Evolutionary conservation across 352 stramenopile species (phyloP).

Genomic region (Globisporangium paroecandrum): DNA sequence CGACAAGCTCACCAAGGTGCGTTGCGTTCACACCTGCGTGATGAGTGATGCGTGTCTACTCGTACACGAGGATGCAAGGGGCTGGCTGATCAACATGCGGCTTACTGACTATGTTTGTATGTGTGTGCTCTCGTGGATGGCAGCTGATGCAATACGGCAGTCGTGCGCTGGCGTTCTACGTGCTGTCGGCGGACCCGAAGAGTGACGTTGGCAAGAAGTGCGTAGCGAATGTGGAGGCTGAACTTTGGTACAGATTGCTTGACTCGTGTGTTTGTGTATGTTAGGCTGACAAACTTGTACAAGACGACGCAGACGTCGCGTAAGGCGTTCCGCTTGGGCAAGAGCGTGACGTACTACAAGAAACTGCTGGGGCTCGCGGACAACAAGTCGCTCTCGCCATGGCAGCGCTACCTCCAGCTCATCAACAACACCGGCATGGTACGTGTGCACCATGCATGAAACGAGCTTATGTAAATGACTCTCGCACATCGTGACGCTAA

Average conservation of each 20-base stretch:
- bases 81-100: background rate
- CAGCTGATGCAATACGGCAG: conserved; percentile 83
- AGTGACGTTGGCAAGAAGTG: conserved; percentile 71
- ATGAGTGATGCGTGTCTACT: background rate
- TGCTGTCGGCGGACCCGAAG: conserved; percentile 77
- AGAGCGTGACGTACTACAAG: conserved; percentile 79
- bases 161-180: conserved; percentile 73
- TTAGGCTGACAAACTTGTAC: conserved; percentile 64
- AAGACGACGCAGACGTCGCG: conserved; percentile 78
- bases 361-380: conserved; percentile 55
- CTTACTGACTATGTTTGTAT: conserved; percentile 5
- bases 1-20: conserved; percentile 89
- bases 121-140: background rate
- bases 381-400: conserved; percentile 40
- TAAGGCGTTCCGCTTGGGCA: conserved; percentile 84
- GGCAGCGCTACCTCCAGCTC: conserved; percentile 52
- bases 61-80: background rate
- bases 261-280: background rate
- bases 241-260: background rate
- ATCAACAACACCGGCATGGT: conserved; percentile 75
- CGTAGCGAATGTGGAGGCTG: background rate
- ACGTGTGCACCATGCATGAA: background rate
- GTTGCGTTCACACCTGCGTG: background rate
- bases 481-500: background rate
- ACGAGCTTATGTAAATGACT: background rate